These are phyloP conservation scores for Didymella pomorum DNA, from an alignment of 2,329 filamentous ascomycete species.

Conservation along the genomic window DNA sequence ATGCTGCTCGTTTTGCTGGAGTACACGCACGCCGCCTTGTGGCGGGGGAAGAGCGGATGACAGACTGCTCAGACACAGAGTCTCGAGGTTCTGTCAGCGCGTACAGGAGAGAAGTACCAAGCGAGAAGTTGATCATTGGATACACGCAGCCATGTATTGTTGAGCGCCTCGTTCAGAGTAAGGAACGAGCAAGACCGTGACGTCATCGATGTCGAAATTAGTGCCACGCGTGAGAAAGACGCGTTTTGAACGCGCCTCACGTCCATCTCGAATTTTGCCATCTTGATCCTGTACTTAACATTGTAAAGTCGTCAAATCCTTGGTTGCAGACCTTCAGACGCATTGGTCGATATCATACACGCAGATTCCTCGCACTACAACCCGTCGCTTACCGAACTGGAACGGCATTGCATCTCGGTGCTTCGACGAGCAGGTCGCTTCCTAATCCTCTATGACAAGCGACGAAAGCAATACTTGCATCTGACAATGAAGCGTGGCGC, in stretches of 20 bases:
- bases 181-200: background rate
- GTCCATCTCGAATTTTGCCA: background rate
- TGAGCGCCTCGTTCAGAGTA: background rate
- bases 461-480: background rate
- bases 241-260: background rate
- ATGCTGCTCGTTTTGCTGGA: no score
- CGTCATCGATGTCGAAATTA: background rate
- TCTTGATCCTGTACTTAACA: background rate
- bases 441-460: no score
- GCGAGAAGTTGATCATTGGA: no score
- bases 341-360: background rate
- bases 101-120: no score
- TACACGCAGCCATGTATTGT: no score
- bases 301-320: no score
- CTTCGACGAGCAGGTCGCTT: background rate
- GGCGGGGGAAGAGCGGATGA: no score
- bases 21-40: no score
- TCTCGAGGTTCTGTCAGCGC: no score
- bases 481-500: conserved; percentile 63
- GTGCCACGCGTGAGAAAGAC: background rate
- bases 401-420: background rate
- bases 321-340: background rate
- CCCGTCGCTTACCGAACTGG: background rate
- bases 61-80: no score
- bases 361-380: background rate